Base-by-base conservation (phyloP, 371 early-diverging fungal species). In the Mucor circinelloides region DNA sequence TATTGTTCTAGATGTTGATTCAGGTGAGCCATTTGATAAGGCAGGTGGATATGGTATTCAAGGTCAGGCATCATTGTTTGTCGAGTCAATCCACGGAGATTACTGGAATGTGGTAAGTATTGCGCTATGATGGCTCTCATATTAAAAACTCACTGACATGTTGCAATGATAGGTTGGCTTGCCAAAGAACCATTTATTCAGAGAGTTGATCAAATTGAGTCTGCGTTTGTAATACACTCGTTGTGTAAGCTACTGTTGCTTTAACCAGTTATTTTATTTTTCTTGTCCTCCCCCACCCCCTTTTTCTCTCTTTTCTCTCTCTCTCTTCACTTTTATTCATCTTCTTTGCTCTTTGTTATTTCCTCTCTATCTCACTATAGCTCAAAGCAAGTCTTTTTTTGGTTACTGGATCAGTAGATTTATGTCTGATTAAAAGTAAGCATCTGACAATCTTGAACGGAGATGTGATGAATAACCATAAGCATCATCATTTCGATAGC, bases 21-120 rank as follows among this genome's bases (percentile, higher is more conserved):
- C 78, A 34, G 79, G 80, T 46, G 82, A 84, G 59, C 77, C 82
- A 27, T 76, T 81, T 69, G 94, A 92, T 70, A 95, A 95, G 82
- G 94, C 95, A 12, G 96, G 95, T 8, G 90, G 85, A 2, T 95
- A 96, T 72, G 96, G 93, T 6, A 91, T 92, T 72, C 96, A 95
- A 81, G 88, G 90, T 12, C 73, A 87, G 19, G 94, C 91, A 9
- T 72, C 92, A 6, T 66, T 91, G 58, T 87, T 96, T 68, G 83
- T 96, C 31, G 81, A 86, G 70, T 77, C 85, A n/a, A 93, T 95
- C 59, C 71, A 89, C 8, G 95, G 95, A 28, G 90, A 90, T 64
- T 88, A 84, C 50, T 90, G 89, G 87, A 90, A 89, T 66, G 92
- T 90, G 46, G 86, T 86, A 79, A 78, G 85, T 55, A 64, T 15